Percentiles rank a stretch among this genome's conserved stretches.
phyloP scores from a whole-genome alignment of 176 grass and related monocot species.

The Stipa capillata region DNA sequence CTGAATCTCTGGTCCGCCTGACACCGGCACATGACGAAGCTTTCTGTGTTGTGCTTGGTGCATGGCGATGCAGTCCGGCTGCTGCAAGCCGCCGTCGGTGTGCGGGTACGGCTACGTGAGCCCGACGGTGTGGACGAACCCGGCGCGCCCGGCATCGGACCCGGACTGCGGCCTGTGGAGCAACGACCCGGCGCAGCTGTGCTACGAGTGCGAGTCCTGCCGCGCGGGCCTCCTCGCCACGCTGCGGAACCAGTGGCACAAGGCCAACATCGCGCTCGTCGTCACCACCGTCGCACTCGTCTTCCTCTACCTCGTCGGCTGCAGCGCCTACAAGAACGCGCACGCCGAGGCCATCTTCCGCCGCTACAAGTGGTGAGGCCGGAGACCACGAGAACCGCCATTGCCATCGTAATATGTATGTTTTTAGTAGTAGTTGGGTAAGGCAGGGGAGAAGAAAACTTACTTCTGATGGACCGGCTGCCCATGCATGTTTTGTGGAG shows the following conservation, averaged over 20 bases:
- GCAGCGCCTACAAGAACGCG: constrained; percentile 89
- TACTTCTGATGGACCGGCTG: background rate
- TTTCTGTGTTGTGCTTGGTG: background rate
- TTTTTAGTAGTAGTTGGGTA: background rate
- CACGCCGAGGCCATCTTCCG: constrained; percentile 76
- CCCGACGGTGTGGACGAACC: constrained; percentile 77
- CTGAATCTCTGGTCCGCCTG: background rate
- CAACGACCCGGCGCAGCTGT: constrained; percentile 63
- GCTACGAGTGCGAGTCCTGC: constrained; percentile 82
- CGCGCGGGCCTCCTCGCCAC: constrained; percentile 68
- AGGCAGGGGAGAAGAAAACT: background rate
- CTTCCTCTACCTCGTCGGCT: constrained; percentile 84
- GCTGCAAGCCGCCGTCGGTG: constrained; percentile 76
- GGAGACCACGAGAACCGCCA: background rate
- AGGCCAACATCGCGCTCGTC: constrained; percentile 75
- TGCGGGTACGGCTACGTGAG: constrained; percentile 75
- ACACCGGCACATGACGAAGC: background rate
- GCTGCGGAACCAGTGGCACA: constrained; percentile 76
- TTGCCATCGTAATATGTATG: background rate
- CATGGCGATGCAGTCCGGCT: constrained; percentile 51
- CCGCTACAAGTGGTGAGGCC: constrained; percentile 67
- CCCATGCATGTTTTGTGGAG: background rate
- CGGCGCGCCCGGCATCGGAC: constrained; percentile 35
- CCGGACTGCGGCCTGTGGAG: constrained; percentile 70
- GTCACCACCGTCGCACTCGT: constrained; percentile 68